Base-by-base conservation (phyloP, 768 basidiomycete genomes). In the Psilocybe tampanensis region DNA sequence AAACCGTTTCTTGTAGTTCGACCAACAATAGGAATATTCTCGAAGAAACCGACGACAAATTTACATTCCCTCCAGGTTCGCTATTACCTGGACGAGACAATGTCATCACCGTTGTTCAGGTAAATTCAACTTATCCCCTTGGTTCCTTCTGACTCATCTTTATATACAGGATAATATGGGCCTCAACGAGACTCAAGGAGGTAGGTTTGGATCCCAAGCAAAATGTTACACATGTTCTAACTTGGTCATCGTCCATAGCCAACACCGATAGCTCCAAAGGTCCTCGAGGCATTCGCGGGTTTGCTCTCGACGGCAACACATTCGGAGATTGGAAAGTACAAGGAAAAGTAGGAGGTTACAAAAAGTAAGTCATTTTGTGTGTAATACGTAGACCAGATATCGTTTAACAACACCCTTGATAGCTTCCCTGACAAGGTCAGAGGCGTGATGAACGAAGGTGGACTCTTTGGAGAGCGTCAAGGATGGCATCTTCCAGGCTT, bases 401-500 rank as follows among this genome's bases (percentile, higher is more conserved):
- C 32, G 45, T 39, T 18, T 54, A 33, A 36, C 39, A 19, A 47
- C 22, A 9, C 9, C 9, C 23, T 47, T 3, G 24, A 19, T 58
- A 94, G 91, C 51, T 94, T 80, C 73, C 86, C 81, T 0, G 92
- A 94, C 70, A 88, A 86, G 70, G 76, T 79, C 12, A 80, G 89
- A 45, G 75, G 88, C 26, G 72, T 90, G 15, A 75, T 86, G 55
- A 90, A 90, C 51, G 89, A 89, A 70, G 89, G 89, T 6, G 89
- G 89, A 21, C 74, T 87, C 3, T 86, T 81, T 50, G 85, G 85
- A n/a, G 88, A 90, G 67, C 80, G 89, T 22, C 63, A 76, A 56
- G 88, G 89, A 18, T 90, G 88, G 89, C 89, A 90, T 69, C 78
- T 90, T 9, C 89, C 89, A 8, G 84, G 82, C 12, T 92, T 86